phyloP scores from a whole-genome alignment of 2,329 filamentous ascomycete genomes.

The Apiospora malaysiana region DNA sequence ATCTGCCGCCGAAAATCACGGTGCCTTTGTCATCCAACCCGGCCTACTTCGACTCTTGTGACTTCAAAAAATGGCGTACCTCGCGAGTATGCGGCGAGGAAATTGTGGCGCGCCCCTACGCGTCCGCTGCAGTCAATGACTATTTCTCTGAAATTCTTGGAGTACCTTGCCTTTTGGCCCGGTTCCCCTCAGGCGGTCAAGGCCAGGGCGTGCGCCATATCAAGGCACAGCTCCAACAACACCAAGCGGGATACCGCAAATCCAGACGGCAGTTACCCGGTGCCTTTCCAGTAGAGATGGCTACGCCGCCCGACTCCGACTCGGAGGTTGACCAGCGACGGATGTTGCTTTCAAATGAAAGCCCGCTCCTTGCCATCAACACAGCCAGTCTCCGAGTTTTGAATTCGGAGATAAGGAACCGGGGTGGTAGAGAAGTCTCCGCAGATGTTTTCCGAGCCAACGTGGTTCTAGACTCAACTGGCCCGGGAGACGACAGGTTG shows the following conservation, averaged over 20 bases:
- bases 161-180: conserved; percentile 81
- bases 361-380: conserved; percentile 86
- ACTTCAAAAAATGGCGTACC: conserved; percentile 43
- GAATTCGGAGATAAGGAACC: conserved; percentile 72
- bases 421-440: conserved; percentile 68
- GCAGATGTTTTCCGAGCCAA: conserved; percentile 88
- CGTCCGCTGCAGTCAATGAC: conserved; percentile 64
- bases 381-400: conserved; percentile 78
- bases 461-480: conserved; percentile 69
- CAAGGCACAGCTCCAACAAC: conserved; percentile 71
- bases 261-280: conserved; percentile 51
- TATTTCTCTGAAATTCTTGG: conserved; percentile 82
- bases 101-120: conserved; percentile 74
- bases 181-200: conserved; percentile 75
- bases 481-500: conserved; percentile 47
- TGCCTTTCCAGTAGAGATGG: conserved; percentile 55
- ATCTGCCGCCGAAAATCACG: conserved; percentile 46
- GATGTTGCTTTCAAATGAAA: conserved; percentile 90
- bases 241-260: conserved; percentile 47
- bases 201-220: conserved; percentile 68
- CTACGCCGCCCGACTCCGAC: conserved; percentile 64
- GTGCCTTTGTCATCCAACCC: conserved; percentile 74
- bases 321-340: conserved; percentile 54
- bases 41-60: conserved; percentile 52
- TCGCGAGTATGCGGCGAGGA: conserved; percentile 85